Conservation (phyloP, 2,329 filamentous ascomycete genomes). For the Botryotinia calthae region DNA sequence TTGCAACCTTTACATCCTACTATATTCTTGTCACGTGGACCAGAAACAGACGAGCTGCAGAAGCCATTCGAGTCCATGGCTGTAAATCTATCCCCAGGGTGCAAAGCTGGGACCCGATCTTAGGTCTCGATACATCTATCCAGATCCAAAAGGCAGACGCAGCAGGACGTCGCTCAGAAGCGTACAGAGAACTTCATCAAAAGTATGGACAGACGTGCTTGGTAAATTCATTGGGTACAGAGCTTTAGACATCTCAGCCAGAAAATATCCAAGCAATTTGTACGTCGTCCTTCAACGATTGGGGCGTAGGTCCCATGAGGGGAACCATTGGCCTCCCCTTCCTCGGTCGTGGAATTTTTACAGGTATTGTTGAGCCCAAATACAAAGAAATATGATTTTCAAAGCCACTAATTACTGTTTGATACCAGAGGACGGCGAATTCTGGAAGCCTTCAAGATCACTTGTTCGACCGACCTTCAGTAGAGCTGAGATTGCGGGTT, state of each 20-base stretch:
- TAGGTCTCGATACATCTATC: background rate
- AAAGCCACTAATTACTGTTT: background rate
- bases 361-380: background rate
- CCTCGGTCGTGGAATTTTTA: constrained; percentile 3
- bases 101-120: background rate
- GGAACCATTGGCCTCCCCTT: constrained; percentile 41
- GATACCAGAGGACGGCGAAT: constrained; percentile 5
- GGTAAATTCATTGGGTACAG: background rate
- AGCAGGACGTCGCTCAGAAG: background rate
- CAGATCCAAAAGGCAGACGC: background rate
- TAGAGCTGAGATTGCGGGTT: background rate
- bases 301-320: constrained; percentile 46
- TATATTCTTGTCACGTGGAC: background rate
- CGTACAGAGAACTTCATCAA: background rate
- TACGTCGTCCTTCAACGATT: constrained; percentile 54
- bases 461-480: constrained; percentile 16
- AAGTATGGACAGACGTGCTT: background rate
- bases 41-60: background rate
- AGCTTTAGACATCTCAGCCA: constrained; percentile 46
- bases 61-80: background rate
- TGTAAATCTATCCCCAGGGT: background rate
- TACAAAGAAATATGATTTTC: background rate
- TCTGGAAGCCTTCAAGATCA: constrained; percentile 14
- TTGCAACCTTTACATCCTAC: background rate
- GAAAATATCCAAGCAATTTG: constrained; percentile 56